Evolutionary conservation across 805 yeast genomes (phyloP).

Genomic region (Saturnispora silvae): DNA sequence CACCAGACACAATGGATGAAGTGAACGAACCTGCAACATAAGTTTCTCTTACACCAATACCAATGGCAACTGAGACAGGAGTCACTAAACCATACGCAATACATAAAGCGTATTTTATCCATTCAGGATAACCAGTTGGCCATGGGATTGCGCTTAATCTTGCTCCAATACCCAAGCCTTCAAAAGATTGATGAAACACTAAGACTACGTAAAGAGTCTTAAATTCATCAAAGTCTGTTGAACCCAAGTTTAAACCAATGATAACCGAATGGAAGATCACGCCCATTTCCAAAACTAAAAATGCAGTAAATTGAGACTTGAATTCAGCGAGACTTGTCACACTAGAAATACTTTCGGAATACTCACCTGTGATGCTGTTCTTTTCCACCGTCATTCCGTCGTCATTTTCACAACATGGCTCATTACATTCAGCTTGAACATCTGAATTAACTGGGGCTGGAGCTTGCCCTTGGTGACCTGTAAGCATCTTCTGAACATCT

Average conservation of each 20-base stretch:
- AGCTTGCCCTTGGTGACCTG: slow-evolving; percentile 16
- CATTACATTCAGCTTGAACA: slow-evolving; percentile 13
- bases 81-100: slow-evolving; percentile 45
- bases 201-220: slow-evolving; percentile 52
- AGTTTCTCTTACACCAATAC: slow-evolving; percentile 56
- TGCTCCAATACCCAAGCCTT: slow-evolving; percentile 74
- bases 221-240: slow-evolving; percentile 57
- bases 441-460: too few relatives aligned
- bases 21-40: slow-evolving; percentile 45
- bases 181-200: slow-evolving; percentile 68
- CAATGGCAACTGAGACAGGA: slow-evolving; percentile 65
- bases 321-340: slow-evolving; percentile 5
- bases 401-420: slow-evolving; percentile 6
- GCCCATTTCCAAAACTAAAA: slow-evolving; percentile 48
- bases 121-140: slow-evolving; percentile 22
- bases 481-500: slow-evolving; percentile 20
- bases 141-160: slow-evolving; percentile 46
- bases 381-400: not conserved
- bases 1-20: slow-evolving; percentile 54
- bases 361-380: slow-evolving; percentile 3
- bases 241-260: slow-evolving; percentile 64
- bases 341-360: slow-evolving; percentile 9
- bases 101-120: slow-evolving; percentile 37
- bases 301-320: slow-evolving; percentile 13
- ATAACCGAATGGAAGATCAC: slow-evolving; percentile 71